phyloP scores from a whole-genome alignment of 2,329 filamentous ascomycete genomes.

The Bipolaris victoriae region DNA sequence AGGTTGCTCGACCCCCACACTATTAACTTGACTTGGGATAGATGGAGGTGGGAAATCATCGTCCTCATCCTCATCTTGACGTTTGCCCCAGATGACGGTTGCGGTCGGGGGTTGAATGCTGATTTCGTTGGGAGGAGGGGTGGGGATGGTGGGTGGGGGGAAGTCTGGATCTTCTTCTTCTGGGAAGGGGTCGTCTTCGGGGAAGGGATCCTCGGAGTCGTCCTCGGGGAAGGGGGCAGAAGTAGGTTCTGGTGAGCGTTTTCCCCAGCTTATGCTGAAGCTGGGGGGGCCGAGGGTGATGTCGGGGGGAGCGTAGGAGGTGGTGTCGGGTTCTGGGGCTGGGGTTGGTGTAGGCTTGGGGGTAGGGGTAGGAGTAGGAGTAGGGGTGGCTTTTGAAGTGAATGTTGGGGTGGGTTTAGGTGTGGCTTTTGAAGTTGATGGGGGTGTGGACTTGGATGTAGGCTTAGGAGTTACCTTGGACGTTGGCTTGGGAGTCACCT shows the following conservation, averaged over 20 bases:
- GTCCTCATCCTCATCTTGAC: not conserved
- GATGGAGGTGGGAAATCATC: not conserved
- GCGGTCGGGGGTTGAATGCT: constrained; percentile 15
- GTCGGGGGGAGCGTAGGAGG: constrained; percentile 11
- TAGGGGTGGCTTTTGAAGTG: constrained; percentile 12
- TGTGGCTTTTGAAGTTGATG: constrained; percentile 7
- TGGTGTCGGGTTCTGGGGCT: constrained; percentile 1
- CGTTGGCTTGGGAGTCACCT: constrained; percentile 7
- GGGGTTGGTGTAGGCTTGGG: constrained; percentile 2
- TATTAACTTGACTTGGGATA: not conserved
- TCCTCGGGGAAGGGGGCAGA: not conserved
- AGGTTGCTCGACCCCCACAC: constrained; percentile 9
- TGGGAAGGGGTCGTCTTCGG: not conserved
- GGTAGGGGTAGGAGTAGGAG: constrained; percentile 9
- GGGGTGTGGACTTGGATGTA: constrained; percentile 10
- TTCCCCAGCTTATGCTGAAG: constrained; percentile 17
- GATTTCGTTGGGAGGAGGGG: constrained; percentile 21
- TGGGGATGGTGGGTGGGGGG: constrained; percentile 6
- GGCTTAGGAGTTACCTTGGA: not conserved
- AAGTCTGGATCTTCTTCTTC: constrained; percentile 21
- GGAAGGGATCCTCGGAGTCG: not conserved
- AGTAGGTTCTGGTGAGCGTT: not conserved
- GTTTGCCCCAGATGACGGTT: constrained; percentile 22
- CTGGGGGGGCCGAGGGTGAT: constrained; percentile 20
- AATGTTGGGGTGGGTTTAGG: constrained; percentile 10